Conservation (phyloP, 1,284 basidiomycete genomes). For the Moesziomyces sp. region DNA sequence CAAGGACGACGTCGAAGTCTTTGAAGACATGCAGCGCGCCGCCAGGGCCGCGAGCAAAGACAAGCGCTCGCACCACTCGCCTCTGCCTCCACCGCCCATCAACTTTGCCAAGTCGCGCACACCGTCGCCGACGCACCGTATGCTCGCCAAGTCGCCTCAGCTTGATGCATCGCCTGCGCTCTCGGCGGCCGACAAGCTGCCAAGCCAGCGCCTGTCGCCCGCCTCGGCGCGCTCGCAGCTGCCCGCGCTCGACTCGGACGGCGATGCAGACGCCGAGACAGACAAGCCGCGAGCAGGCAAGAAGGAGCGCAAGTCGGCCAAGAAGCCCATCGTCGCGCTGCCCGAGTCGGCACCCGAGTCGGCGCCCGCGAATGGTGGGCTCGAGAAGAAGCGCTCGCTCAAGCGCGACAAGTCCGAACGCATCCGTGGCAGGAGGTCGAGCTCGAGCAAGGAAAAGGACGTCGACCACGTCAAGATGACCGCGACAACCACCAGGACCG, state of each 20-base stretch:
- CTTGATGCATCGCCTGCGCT: conserved; percentile 18
- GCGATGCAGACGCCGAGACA: conserved; percentile 39
- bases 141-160: conserved; percentile 31
- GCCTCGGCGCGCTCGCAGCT: conserved; percentile 19
- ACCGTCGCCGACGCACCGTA: conserved; percentile 31
- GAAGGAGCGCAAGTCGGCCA: conserved; percentile 2
- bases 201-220: conserved; percentile 18
- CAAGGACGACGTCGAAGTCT: conserved; percentile 32
- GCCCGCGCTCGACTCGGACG: conserved; percentile 33
- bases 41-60: conserved; percentile 39
- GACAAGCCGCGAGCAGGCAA: conserved; percentile 9
- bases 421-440: conserved; percentile 32
- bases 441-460: conserved; percentile 46
- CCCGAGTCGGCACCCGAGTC: background rate
- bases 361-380: background rate
- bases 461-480: conserved; percentile 28
- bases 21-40: conserved; percentile 26
- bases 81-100: conserved; percentile 35
- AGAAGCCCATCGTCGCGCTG: background rate
- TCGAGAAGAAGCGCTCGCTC: conserved; percentile 31
- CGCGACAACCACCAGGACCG: background rate
- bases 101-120: conserved; percentile 25
- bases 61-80: conserved; percentile 14
- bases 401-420: conserved; percentile 48
- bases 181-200: background rate